Evolutionary conservation across 495 filamentous ascomycete genomes (phyloP), one percentile per base, ranked within the genome.

Genomic region (Annulohypoxylon stygium): DNA sequence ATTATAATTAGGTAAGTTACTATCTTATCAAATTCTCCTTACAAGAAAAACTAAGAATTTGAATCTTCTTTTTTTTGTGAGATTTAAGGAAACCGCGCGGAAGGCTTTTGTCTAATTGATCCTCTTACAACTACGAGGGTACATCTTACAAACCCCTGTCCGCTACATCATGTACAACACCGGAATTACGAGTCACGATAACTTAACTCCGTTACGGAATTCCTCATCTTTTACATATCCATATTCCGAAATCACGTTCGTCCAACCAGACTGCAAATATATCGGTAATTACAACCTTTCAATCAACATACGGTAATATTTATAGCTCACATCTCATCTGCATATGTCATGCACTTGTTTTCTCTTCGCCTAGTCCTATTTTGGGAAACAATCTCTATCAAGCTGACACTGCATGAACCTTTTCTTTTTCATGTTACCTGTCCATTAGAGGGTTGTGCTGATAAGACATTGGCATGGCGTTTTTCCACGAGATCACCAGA

Each of bases 161-260:
- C 14, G n/a, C 8, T 26, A 8, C 23, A 12, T 4, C 18, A 39
- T 34, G 37, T 60, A 43, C 36, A 9, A 18, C 14, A 2, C 0
- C 36, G 57, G 57, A 20, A 26, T 60, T 60, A 60, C 9, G 36
- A 43, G 20, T 9, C 20, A 59, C 33, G 26, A 59, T 41, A 20
- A 12, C 16, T 59, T 41, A 59, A 59, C 34, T 60, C 57, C 57
- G 57, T 14, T 60, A 41, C 53, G 30, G 30, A 57, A 37, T 12
- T n/a, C 11, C 4, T n/a, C 26, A 12, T 33, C 53, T 36, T 50
- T 8, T 20, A 23, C 6, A 12, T 1, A 2, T 20, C 18, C 43
- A 12, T 16, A 2, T 47, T 47, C 43, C 43, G 43, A 47, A 7
- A n/a, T 14, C 43, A 47, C 5, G 14, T 45, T 45, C 37, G 12